Base-by-base conservation (phyloP, 1,284 basidiomycete species). In the Mycena citricolor region DNA sequence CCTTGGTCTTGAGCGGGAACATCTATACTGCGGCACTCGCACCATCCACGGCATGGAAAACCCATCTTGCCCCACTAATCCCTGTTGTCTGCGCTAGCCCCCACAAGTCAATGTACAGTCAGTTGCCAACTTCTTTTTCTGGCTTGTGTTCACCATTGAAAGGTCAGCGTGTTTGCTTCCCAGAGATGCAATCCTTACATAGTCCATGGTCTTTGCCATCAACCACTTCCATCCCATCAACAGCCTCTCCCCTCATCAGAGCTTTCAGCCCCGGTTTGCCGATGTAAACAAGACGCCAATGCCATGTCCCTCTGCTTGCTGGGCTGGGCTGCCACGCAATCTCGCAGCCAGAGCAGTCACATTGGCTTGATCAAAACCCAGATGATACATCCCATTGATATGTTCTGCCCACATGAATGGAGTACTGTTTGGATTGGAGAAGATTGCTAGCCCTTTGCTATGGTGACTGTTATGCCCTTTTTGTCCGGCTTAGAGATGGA, bases 401-500 rank as follows among this genome's bases (percentile, higher is more conserved):
- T 39, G 20, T 4, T 10, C 2, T 7, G 17, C 44, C 21, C 32
- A 32, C 44, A 45, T 39, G 12, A 45, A 39, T 6, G 19, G 16
- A 5, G 19, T 1, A 8, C 38, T 35, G 13, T 33, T 33, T 0
- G 31, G 19, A 13, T 12, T n/a, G n/a, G 39, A 34, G 25, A 45
- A 40, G 8, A 40, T 14, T 0, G 24, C 44, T 14, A 31, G 34
- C n/a, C 48, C 45, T 13, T 14, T 20, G 1, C 38, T 25, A 36
- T 61, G 56, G 4, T 24, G 8, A 56, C 41, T 0, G 25, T 12
- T 19, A 34, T 56, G n/a, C 60, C 57, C 5, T 40, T 32, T 20
- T 57, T 44, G 10, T 58, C 52, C 5, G 62, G 51, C 5, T 42
- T 40, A 5, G 54, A 42, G 23, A 62, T 37, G 5, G 59, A 62